Evolutionary conservation across 208 protist genomes (phyloP).

Genomic region (Endotrypanum monterogeii): DNA sequence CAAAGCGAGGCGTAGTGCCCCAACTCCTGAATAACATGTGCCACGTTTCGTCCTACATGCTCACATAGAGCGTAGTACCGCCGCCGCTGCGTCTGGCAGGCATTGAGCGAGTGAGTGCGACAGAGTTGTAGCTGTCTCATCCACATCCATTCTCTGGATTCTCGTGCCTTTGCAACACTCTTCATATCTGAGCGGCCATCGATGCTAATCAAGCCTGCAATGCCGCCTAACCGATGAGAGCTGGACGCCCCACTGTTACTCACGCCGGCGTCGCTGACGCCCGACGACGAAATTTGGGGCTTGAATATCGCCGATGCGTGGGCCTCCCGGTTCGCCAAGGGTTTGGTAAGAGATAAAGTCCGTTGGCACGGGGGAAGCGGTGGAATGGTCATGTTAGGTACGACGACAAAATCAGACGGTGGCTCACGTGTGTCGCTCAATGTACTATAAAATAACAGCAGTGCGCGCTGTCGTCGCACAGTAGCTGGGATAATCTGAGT

Average conservation of each 20-base stretch:
- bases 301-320: not conserved
- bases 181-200: slow-evolving; percentile 51
- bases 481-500: slow-evolving; percentile 49
- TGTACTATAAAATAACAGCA: slow-evolving; percentile 29
- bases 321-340: not conserved
- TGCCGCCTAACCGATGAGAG: not conserved
- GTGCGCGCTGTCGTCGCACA: slow-evolving; percentile 28
- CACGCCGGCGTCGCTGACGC: not conserved
- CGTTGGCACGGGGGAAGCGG: not conserved
- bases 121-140: slow-evolving; percentile 56
- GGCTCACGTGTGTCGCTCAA: not conserved
- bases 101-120: slow-evolving; percentile 46
- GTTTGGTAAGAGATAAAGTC: not conserved
- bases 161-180: slow-evolving; percentile 32
- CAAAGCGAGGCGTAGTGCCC: slow-evolving; percentile 38
- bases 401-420: not conserved
- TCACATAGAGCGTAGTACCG: slow-evolving; percentile 57
- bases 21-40: slow-evolving; percentile 45
- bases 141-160: slow-evolving; percentile 42
- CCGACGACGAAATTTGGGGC: not conserved
- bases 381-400: not conserved
- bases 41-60: slow-evolving; percentile 35
- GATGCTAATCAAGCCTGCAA: slow-evolving; percentile 25
- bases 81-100: slow-evolving; percentile 64
- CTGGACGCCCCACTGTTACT: not conserved